Evolutionary conservation across 495 filamentous ascomycete species (phyloP), one percentile per base, ranked within the genome.

Genomic region (Hyaloscypha finlandica): DNA sequence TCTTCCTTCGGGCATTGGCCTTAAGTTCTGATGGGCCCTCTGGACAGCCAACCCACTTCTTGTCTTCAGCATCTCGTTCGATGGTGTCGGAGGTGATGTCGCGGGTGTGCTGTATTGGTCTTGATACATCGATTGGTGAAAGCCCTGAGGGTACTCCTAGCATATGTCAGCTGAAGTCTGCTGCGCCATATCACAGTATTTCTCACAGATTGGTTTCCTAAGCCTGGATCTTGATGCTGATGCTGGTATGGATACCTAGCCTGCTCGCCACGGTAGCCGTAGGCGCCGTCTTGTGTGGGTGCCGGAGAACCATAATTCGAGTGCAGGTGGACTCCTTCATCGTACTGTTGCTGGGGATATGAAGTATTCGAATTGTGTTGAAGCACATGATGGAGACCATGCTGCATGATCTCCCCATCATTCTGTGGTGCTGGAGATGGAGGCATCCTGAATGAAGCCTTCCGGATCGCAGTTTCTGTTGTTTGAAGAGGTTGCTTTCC

Each of bases 21-120:
- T 61, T 25, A 68, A 42, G 30, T 53, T 66, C n/a, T 72, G 69
- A 19, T 62, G 65, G 4, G 11, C 25, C 63, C 70, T 59, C 35
- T 48, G 63, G 22, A 63, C 59, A 11, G 33, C 51, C 63, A 57
- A 37, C 9, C 72, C 68, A 67, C 75, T 72, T 70, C 64, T 75
- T 67, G 65, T 74, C 29, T 61, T 65, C 31, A 70, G 59, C 55
- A 58, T 55, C 42, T 71, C 61, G 6, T 63, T 71, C 71, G 42
- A 60, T 6, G 82, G 81, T 35, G 77, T 83, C 19, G 79, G 82
- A 5, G 81, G 81, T 56, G 80, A 85, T 59, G 75, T 84, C 63
- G 78, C 81, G 8, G 80, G 85, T 66, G 80, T 84, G 71, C 75
- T 82, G 74, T 84, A 84, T 57, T 77, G 68, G 52, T 72, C 67